Conservation (phyloP, 192 early-diverging fungal genomes). For the Entomortierella chlamydospora region DNA sequence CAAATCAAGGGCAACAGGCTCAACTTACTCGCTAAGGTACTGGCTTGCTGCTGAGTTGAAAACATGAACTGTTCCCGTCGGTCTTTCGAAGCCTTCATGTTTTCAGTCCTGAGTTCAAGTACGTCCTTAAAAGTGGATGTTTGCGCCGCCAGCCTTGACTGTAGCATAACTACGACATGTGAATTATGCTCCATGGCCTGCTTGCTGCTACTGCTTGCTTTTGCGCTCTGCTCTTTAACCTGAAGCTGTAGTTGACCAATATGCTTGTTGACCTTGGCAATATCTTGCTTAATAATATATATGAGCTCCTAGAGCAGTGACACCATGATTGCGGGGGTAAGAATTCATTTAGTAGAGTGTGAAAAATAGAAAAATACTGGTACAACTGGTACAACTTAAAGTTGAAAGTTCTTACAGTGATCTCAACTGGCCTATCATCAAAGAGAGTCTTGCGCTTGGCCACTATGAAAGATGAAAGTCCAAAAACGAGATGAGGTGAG, state of each 20-base stretch:
- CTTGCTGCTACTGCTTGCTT: conserved; percentile 48
- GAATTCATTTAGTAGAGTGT: background rate
- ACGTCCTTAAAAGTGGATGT: conserved; percentile 70
- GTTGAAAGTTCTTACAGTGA: conserved; percentile 68
- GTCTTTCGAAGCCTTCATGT: background rate
- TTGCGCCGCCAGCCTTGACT: conserved; percentile 82
- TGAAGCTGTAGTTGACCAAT: conserved; percentile 87
- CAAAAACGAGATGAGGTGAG: conserved; percentile 6
- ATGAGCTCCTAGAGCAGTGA: conserved; percentile 76
- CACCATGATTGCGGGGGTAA: background rate
- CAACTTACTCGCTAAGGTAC: conserved; percentile 47
- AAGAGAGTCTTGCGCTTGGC: conserved; percentile 96
- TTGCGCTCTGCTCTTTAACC: conserved; percentile 64
- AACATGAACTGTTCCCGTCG: conserved; percentile 93
- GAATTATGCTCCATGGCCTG: conserved; percentile 91
- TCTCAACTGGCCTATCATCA: conserved; percentile 96
- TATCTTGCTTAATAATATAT: conserved; percentile 95
- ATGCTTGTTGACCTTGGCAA: conserved; percentile 92
- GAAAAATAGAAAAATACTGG: no score
- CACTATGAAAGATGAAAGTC: conserved; percentile 53
- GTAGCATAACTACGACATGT: conserved; percentile 83
- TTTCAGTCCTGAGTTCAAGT: background rate
- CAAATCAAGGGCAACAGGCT: no score
- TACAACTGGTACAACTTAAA: background rate
- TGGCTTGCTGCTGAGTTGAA: conserved; percentile 56